Base-by-base conservation (phyloP, 371 early-diverging fungal species). In the Mucor ambiguus region DNA sequence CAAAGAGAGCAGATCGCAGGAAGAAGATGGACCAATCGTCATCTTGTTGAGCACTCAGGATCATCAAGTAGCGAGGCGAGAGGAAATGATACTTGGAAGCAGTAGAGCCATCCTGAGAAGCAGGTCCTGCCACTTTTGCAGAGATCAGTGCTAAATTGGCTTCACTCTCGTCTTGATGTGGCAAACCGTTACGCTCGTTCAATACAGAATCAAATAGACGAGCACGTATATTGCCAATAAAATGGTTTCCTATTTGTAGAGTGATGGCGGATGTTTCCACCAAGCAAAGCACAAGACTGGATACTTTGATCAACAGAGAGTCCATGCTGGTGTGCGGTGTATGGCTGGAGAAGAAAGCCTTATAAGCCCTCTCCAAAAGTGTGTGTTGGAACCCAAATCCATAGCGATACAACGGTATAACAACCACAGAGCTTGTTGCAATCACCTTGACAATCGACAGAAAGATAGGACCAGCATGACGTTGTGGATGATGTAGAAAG, bases 161-260 rank as follows among this genome's bases (percentile, higher is more conserved):
- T 18, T 57, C 38, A 18, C 29, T 37, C 4, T 52, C 28, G 1
- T 26, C 49, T 7, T 32, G n/a, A 11, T 12, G 12, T 12, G 75
- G 75, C 10, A 74, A 41, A 4, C 64, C 69, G 2, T 70, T 60
- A 41, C 68, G 66, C 22, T 77, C 78, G 11, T 67, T 44, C 7
- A 80, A 56, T 3, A 77, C 70, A 16, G 76, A 69, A 18, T 80
- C 80, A 67, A 80, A 80, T 7, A 80, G 49, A 4, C 80, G 67
- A 35, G 71, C 67, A 16, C 66, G 72, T 5, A 77, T 61, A 5
- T 65, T 61, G 3, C 80, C 80, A 16, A 80, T 60, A 54, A 75
- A 70, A 46, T 74, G 64, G 4, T 46, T 48, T 26, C 60, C 58
- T 2, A 76, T 44, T 41, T 73, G 72, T 6, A 70, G 32, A 16